phyloP scores from a whole-genome alignment of 495 filamentous ascomycete species.

The Oidiodendron maius region DNA sequence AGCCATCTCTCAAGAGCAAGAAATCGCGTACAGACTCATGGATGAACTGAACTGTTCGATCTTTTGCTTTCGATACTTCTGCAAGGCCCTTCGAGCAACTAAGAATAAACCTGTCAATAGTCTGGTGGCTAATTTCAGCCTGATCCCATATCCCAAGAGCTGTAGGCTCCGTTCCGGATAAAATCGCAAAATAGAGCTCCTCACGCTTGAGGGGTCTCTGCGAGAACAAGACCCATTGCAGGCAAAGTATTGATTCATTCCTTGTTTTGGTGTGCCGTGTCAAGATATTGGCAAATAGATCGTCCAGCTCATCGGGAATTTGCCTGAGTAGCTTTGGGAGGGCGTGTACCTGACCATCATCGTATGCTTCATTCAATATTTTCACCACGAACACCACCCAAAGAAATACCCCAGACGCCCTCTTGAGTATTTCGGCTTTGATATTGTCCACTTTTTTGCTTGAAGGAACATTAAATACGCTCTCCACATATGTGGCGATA shows the following conservation, averaged over 20 bases:
- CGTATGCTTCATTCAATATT: slow-evolving; percentile 6
- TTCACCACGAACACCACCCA: slow-evolving; percentile 15
- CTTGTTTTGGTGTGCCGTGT: not conserved
- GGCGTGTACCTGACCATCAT: not conserved
- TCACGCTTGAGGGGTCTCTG: slow-evolving; percentile 17
- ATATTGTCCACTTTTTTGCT: slow-evolving; percentile 11
- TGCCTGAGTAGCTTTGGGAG: not conserved
- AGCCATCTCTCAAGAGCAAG: slow-evolving; percentile 20
- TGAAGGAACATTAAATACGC: slow-evolving; percentile 4
- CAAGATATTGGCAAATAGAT: slow-evolving; percentile 21
- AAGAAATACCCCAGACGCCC: slow-evolving; percentile 24
- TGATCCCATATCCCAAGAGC: not conserved
- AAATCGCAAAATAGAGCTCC: slow-evolving; percentile 25
- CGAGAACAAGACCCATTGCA: slow-evolving; percentile 28
- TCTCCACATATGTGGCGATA: slow-evolving; percentile 20
- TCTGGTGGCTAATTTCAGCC: slow-evolving; percentile 18
- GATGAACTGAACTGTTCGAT: slow-evolving; percentile 29
- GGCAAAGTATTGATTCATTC: slow-evolving; percentile 12
- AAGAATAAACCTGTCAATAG: slow-evolving; percentile 22
- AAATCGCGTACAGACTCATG: slow-evolving; percentile 34
- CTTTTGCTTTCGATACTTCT: slow-evolving; percentile 17
- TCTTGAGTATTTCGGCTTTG: slow-evolving; percentile 6
- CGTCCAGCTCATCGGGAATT: slow-evolving; percentile 18
- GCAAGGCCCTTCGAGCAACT: slow-evolving; percentile 26
- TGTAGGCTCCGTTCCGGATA: slow-evolving; percentile 16